These are phyloP conservation scores for Lasiodiplodia sp. DNA, from an alignment of 2,329 filamentous ascomycete genomes.

Conservation along the genomic window DNA sequence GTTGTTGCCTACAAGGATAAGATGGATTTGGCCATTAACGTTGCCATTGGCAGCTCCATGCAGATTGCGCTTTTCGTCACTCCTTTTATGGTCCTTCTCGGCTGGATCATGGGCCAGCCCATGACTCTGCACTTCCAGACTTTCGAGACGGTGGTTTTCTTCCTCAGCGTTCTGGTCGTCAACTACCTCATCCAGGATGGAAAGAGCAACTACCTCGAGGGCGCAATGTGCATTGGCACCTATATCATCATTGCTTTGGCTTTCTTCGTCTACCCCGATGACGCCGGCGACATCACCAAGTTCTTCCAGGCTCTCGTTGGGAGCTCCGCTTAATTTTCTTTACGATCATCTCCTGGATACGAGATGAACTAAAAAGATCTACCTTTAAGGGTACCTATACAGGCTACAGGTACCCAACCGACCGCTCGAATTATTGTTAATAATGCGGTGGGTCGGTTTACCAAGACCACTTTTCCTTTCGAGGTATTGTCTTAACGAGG, in stretches of 20 bases:
- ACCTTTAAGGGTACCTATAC: neutral
- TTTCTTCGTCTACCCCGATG: slow-evolving; percentile 67
- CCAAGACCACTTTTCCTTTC: neutral
- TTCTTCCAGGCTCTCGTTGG: slow-evolving; percentile 6
- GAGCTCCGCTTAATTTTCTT: neutral
- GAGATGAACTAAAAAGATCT: neutral
- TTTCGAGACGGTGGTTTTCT: slow-evolving; percentile 88
- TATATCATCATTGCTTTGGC: slow-evolving; percentile 68
- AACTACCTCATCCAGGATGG: slow-evolving; percentile 88
- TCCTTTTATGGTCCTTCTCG: slow-evolving; percentile 63
- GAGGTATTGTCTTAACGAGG: slow-evolving; percentile 14
- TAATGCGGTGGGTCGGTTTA: neutral
- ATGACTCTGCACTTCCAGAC: slow-evolving; percentile 82
- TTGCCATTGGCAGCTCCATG: slow-evolving; percentile 62
- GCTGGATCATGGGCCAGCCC: slow-evolving; percentile 60
- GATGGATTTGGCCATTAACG: slow-evolving; percentile 64
- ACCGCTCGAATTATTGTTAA: slow-evolving; percentile 3
- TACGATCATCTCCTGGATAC: neutral
- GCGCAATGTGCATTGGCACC: slow-evolving; percentile 65
- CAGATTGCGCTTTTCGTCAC: slow-evolving; percentile 67
- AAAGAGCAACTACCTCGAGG: slow-evolving; percentile 86
- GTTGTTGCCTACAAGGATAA: slow-evolving; percentile 64
- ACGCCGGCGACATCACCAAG: slow-evolving; percentile 47
- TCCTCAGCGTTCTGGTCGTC: slow-evolving; percentile 83
- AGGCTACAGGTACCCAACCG: neutral